Conservation (phyloP, 805 yeast genomes). For the Lipomyces anomalus region DNA sequence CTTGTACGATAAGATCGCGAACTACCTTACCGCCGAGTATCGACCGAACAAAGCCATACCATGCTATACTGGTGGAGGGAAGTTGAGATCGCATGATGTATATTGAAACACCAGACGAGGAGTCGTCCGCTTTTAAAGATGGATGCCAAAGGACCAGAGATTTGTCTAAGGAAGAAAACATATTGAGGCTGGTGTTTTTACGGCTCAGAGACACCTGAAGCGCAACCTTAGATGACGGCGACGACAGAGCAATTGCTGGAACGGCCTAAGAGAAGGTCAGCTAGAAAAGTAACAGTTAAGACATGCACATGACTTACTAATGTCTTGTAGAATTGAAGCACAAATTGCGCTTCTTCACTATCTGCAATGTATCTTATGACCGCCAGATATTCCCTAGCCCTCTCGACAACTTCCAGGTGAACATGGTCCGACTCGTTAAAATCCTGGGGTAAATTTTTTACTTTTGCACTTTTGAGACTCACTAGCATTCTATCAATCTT, state of each 20-base stretch:
- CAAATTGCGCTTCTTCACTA: conserved; percentile 46
- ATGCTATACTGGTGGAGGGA: conserved; percentile 48
- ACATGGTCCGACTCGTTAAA: conserved; percentile 48
- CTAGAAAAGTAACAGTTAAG: not conserved
- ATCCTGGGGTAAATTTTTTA: conserved; percentile 31
- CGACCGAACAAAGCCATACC: conserved; percentile 56
- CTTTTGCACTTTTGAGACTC: conserved; percentile 42
- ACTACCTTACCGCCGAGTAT: conserved; percentile 38
- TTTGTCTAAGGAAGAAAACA: conserved; percentile 67
- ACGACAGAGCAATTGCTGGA: conserved; percentile 24
- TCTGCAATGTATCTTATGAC: conserved; percentile 62
- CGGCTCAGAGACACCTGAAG: conserved; percentile 18
- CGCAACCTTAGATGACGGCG: conserved; percentile 17
- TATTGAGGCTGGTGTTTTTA: conserved; percentile 38
- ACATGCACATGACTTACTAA: conserved; percentile 11
- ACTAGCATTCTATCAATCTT: conserved; percentile 66
- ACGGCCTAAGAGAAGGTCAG: conserved; percentile 9
- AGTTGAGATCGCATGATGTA: conserved; percentile 56
- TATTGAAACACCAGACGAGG: conserved; percentile 30
- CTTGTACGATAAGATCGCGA: conserved; percentile 34
- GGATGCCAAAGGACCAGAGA: conserved; percentile 49
- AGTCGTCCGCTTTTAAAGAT: not conserved
- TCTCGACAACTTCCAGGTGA: conserved; percentile 53
- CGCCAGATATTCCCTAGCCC: conserved; percentile 77
- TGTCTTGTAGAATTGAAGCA: conserved; percentile 56